Evolutionary conservation across 2,329 filamentous ascomycete species (phyloP), one percentile per base, ranked within the genome.

Genomic region (Alternaria incomplexa): DNA sequence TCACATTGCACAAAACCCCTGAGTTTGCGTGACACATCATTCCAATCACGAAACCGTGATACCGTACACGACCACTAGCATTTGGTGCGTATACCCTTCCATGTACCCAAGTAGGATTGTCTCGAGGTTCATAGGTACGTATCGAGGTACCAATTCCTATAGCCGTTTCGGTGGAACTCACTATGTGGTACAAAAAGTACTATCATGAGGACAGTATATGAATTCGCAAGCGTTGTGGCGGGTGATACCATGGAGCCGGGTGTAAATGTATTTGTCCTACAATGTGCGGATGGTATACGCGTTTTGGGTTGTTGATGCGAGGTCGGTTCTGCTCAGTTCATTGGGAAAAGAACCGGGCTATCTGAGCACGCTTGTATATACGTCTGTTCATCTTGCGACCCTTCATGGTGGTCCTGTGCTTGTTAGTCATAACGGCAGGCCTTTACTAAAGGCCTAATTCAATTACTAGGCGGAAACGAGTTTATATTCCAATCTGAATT

Each of bases 41-140:
- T n/a, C n/a, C n/a, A n/a, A n/a, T n/a, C n/a, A n/a, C n/a, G 7
- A 13, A n/a, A 12, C 13, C 0, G 28, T 36, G 1, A 0, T 36
- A 51, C 28, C 12, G 0, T 3, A 8, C 28, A 23, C 26, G 15
- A 32, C 1, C 32, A 17, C 28, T 23, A 7, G n/a, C 32, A n/a
- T 36, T 23, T 7, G 17, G 28, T 11, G 10, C 26, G 28, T 23
- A n/a, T 11, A 36, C 17, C 48, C 48, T 5, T 8, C 12, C 0
- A 11, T 50, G n/a, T 30, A 28, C 6, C 28, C 28, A 30, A 30
- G 28, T 30, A 30, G 11, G n/a, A 17, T 11, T 15, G 15, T 10
- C 9, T 28, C n/a, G 5, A 11, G 25, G n/a, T 7, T 13, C 7
- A 36, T 36, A n/a, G 28, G 48, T 32, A 51, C 28, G 12, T 51